A percentile compares a stretch with the other conserved stretches of the same genome.
phyloP scores from a whole-genome alignment of 192 early-diverging fungal genomes.

The Geranomyces variabilis region DNA sequence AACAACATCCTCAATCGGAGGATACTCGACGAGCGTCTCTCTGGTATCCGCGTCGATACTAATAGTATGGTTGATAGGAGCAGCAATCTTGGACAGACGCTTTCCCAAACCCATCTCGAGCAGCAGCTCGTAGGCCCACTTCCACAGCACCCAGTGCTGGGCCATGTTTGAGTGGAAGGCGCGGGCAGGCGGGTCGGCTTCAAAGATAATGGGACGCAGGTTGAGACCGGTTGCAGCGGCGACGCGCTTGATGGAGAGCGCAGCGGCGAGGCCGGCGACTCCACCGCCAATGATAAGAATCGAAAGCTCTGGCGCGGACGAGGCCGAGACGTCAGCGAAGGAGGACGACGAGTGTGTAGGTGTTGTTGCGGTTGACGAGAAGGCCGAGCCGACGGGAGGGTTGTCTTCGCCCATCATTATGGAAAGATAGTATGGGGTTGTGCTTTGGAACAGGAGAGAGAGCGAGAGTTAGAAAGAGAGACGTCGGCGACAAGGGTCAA shows the following conservation, averaged over 20 bases:
- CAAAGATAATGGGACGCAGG: constrained; percentile 41
- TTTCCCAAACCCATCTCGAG: constrained; percentile 50
- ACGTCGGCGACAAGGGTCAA: no score
- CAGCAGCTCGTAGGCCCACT: constrained; percentile 50
- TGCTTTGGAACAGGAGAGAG: no score
- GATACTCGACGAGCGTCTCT: constrained; percentile 40
- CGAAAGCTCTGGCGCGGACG: background rate
- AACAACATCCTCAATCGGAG: constrained; percentile 23
- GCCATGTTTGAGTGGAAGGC: constrained; percentile 23
- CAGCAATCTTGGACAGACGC: constrained; percentile 40
- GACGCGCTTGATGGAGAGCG: constrained; percentile 41
- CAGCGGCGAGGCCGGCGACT: constrained; percentile 46
- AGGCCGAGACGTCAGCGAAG: background rate
- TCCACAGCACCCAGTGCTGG: constrained; percentile 48
- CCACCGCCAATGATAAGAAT: constrained; percentile 55
- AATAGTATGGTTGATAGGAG: constrained; percentile 40
- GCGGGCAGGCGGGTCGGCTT: constrained; percentile 9
- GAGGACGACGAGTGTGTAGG: no score
- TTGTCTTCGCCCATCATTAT: no score
- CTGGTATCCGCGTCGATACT: constrained; percentile 33
- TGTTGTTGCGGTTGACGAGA: no score
- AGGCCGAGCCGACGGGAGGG: no score
- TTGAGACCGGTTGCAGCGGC: constrained; percentile 27
- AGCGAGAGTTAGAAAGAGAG: no score
- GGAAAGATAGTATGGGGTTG: no score